These are phyloP conservation scores for Colletotrichum sp. DNA, from an alignment of 2,329 filamentous ascomycete species.

Conservation along the genomic window DNA sequence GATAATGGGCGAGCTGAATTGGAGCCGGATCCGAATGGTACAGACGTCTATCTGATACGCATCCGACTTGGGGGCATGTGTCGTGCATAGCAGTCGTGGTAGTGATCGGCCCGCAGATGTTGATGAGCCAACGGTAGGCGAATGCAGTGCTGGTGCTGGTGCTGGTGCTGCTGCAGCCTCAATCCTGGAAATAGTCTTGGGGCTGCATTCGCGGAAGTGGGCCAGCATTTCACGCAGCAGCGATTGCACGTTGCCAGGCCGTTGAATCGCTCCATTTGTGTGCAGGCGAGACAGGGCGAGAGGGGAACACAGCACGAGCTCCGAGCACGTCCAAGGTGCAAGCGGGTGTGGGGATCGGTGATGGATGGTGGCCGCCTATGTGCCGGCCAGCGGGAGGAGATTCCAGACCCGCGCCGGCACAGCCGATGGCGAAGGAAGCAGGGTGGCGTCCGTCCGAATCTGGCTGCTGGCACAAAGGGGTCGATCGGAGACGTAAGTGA, in stretches of 20 bases:
- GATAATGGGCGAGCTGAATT: neutral
- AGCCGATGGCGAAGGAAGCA: conserved; percentile 9
- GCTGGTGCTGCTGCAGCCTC: conserved; percentile 2
- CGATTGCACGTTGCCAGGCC: conserved; percentile 7
- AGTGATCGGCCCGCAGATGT: conserved; percentile 3
- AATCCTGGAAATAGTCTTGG: conserved; percentile 4
- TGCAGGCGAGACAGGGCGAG: conserved; percentile 2
- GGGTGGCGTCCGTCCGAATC: conserved; percentile 9
- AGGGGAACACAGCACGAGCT: conserved; percentile 1
- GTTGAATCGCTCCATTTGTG: conserved; percentile 3
- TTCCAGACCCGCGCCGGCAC: conserved; percentile 17
- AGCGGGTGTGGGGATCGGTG: neutral
- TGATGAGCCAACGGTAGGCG: conserved; percentile 2
- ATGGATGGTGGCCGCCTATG: conserved; percentile 16
- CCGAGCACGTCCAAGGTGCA: neutral
- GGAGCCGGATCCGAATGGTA: neutral
- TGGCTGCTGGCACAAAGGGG: neutral
- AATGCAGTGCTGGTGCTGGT: conserved; percentile 8
- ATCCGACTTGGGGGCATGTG: conserved; percentile 11
- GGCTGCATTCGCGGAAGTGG: neutral
- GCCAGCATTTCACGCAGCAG: neutral
- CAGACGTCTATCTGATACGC: conserved; percentile 13
- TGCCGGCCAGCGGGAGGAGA: conserved; percentile 15
- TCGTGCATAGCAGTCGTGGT: conserved; percentile 13
- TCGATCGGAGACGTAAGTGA: neutral